Evolutionary conservation across 768 basidiomycete genomes (phyloP), one percentile per base, ranked within the genome.

Genomic region (Leccinum disarticulatum): DNA sequence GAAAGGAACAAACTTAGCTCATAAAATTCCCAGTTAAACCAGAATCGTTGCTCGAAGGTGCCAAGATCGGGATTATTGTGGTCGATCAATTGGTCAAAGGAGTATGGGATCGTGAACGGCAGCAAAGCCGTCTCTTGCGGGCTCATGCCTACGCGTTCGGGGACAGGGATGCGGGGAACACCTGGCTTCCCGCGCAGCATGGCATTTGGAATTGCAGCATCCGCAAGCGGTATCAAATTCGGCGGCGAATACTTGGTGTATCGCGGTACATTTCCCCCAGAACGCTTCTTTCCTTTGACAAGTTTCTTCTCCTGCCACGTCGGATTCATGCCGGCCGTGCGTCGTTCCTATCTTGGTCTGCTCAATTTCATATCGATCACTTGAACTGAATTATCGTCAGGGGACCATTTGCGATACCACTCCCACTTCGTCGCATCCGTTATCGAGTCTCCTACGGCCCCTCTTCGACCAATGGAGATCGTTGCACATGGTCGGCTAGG

Each of bases 181-280:
- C 41, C 41, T 5, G 61, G 64, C 41, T 50, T 57, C 2, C 62
- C 68, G 15, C 63, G 70, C 0, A 73, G 59, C 70, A 72, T 64
- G 31, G 72, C 54, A 51, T 48, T 63, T 25, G 50, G 57, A 50
- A 69, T 58, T 0, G 66, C 68, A 1, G 71, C 72, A 59, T 64
- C 50, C 28, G 58, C 57, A 51, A 85, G 85, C 0, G 95, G 95
- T 0, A 85, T 95, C 73, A 91, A 90, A 72, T 99, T 99, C 68
- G 97, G 97, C 6, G 95, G 95, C 2, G 95, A 98, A 67, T 98
- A 93, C 73, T 76, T 99, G 48, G 90, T 98, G 1, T 99, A 99
- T 75, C 97, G 97, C 54, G 96, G 96, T 90, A 70, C 46, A 84
- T 74, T 31, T 60, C 11, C 51, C 31, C 47, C 25, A 14, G 13